phyloP scores from a whole-genome alignment of 768 basidiomycete genomes.

The Collybia sp. region DNA sequence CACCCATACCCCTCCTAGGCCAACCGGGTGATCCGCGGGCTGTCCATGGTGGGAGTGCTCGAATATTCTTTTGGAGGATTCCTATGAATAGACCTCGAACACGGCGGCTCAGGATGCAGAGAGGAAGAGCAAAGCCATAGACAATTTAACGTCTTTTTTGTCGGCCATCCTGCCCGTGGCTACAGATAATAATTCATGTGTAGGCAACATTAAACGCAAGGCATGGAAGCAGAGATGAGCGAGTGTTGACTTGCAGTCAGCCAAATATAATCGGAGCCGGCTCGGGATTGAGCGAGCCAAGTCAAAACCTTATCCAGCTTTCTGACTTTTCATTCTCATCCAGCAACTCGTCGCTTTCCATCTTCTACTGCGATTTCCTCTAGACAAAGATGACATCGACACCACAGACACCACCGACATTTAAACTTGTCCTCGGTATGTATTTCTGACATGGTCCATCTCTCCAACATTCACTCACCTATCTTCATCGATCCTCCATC shows the following conservation, averaged over 20 bases:
- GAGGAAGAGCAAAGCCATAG: no score
- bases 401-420: constrained; percentile 72
- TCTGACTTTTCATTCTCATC: constrained; percentile 23
- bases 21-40: background rate
- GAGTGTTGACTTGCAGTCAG: no score
- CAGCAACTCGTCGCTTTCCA: constrained; percentile 13
- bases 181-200: no score
- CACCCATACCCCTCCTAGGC: no score
- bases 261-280: background rate
- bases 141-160: no score
- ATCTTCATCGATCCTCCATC: constrained; percentile 53
- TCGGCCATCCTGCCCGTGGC: no score
- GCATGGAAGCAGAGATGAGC: no score
- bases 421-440: constrained; percentile 98
- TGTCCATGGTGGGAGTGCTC: no score
- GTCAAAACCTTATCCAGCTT: constrained; percentile 40
- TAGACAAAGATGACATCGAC: constrained; percentile 16
- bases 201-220: no score
- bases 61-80: no score
- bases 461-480: constrained; percentile 24
- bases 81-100: no score
- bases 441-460: constrained; percentile 11
- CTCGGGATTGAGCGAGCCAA: constrained; percentile 17
- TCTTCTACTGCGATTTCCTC: constrained; percentile 11
- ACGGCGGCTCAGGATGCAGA: no score